These are phyloP conservation scores for Stereum hirsutum DNA, from an alignment of 1,284 basidiomycete species.

Conservation along the genomic window DNA sequence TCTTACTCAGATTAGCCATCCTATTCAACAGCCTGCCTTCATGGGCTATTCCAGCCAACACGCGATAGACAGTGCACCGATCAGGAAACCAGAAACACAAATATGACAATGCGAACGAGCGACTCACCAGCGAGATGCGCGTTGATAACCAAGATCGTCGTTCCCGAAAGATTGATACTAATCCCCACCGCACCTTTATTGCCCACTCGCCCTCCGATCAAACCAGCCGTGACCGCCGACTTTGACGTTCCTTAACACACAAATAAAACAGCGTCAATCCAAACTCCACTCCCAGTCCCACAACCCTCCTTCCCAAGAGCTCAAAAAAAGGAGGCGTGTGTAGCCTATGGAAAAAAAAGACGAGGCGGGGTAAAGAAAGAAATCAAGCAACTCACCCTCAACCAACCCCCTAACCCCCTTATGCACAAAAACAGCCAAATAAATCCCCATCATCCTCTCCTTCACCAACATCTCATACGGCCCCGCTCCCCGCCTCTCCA, in stretches of 20 bases:
- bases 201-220: constrained; percentile 82
- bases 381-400: constrained; percentile 31
- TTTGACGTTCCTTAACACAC: constrained; percentile 45
- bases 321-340: too few species aligned
- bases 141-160: constrained; percentile 77
- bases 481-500: constrained; percentile 29
- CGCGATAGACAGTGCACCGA: too few species aligned
- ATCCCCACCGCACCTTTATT: constrained; percentile 86
- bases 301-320: neutral
- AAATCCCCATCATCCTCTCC: constrained; percentile 85
- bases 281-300: neutral
- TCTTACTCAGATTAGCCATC: constrained; percentile 64
- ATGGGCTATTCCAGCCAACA: too few species aligned
- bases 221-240: constrained; percentile 71
- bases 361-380: too few species aligned
- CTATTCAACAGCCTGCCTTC: constrained; percentile 63
- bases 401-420: constrained; percentile 54
- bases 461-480: constrained; percentile 79
- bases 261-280: constrained; percentile 2
- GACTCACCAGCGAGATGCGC: constrained; percentile 74
- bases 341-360: too few species aligned
- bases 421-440: constrained; percentile 67
- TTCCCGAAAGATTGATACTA: constrained; percentile 65
- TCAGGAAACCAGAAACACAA: neutral
- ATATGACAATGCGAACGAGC: neutral